Evolutionary conservation across 73 alveolate genomes (phyloP).

Genomic region (Durusdinium trenchii): DNA sequence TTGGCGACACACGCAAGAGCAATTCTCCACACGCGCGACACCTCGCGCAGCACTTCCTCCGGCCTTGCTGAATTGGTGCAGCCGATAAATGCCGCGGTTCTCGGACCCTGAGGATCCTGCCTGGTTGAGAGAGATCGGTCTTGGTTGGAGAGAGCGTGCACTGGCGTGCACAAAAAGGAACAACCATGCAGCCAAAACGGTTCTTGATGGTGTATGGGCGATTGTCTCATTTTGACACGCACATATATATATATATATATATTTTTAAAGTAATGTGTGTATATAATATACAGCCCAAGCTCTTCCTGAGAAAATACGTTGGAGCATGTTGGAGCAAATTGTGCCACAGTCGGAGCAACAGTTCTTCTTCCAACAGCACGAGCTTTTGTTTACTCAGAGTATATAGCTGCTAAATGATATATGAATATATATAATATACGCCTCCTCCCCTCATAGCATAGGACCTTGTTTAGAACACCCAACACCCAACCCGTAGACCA

Average conservation of each 20-base stretch:
- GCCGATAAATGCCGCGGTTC: conserved; percentile 97
- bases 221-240: not conserved
- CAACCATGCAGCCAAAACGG: not conserved
- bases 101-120: conserved; percentile 95
- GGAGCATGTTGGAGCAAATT: too few species aligned
- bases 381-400: too few species aligned
- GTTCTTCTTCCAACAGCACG: too few species aligned
- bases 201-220: not conserved
- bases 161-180: not conserved
- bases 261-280: too few species aligned
- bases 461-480: not conserved
- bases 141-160: not conserved
- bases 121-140: too few species aligned
- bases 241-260: too few species aligned
- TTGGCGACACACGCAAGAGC: not conserved
- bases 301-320: too few species aligned
- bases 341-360: too few species aligned
- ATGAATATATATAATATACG: too few species aligned
- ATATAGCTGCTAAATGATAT: too few species aligned
- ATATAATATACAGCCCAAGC: too few species aligned
- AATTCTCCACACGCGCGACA: not conserved
- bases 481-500: not conserved
- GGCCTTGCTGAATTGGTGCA: conserved; percentile 97
- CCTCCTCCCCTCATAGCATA: too few species aligned
- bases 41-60: not conserved